Conservation (phyloP, 2,329 filamentous ascomycete genomes). For the Sporothrix schenckii region DNA sequence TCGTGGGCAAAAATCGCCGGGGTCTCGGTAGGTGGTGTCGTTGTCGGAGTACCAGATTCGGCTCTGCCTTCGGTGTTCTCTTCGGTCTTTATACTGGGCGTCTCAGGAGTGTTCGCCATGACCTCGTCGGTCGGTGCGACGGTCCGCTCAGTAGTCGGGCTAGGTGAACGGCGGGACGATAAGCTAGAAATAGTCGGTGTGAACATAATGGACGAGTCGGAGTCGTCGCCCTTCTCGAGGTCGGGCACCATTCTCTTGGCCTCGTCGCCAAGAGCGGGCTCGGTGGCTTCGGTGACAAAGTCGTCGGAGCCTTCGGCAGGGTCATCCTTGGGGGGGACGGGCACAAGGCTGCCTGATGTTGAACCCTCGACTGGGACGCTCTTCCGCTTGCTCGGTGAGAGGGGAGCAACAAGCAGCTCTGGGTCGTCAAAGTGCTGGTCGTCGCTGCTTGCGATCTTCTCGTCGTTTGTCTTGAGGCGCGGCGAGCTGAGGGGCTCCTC, state of each 20-base stretch:
- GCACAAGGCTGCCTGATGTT: not conserved
- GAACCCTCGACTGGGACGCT: not conserved
- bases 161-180: slow-evolving; percentile 24
- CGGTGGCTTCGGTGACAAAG: slow-evolving; percentile 36
- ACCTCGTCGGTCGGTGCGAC: not conserved
- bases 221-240: slow-evolving; percentile 38
- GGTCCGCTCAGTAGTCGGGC: slow-evolving; percentile 13
- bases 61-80: not conserved
- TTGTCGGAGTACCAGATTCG: slow-evolving; percentile 35
- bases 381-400: slow-evolving; percentile 56
- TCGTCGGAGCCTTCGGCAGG: slow-evolving; percentile 29
- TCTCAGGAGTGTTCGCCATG: not conserved
- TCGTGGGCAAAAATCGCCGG: slow-evolving; percentile 13
- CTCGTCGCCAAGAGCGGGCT: slow-evolving; percentile 34
- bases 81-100: not conserved
- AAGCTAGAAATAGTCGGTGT: slow-evolving; percentile 37
- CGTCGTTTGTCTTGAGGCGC: slow-evolving; percentile 62
- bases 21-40: not conserved
- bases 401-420: slow-evolving; percentile 59
- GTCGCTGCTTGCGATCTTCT: slow-evolving; percentile 52
- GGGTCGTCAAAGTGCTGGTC: slow-evolving; percentile 58
- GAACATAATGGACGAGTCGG: slow-evolving; percentile 40
- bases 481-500: slow-evolving; percentile 76
- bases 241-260: slow-evolving; percentile 32
- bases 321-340: slow-evolving; percentile 34